A percentile compares a stretch with the other conserved stretches of the same genome.
phyloP scores from a whole-genome alignment of 768 basidiomycete genomes.

The Podaxis sp. region DNA sequence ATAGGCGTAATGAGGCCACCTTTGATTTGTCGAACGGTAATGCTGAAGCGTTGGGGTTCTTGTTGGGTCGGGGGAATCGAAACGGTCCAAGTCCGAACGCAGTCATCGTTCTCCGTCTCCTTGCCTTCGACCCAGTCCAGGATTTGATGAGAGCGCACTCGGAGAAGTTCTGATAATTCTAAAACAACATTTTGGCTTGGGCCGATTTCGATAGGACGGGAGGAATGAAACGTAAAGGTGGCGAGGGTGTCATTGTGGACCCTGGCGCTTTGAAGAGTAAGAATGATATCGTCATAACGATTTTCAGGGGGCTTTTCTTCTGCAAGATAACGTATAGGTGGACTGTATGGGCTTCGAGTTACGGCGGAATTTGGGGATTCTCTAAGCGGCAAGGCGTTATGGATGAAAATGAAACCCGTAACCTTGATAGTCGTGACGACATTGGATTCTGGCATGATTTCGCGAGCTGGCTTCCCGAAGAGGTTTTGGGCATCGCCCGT shows the following conservation, averaged over 20 bases:
- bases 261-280: conserved; percentile 35
- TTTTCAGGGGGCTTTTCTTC: conserved; percentile 36
- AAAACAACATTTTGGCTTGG: conserved; percentile 57
- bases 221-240: conserved; percentile 50
- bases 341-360: conserved; percentile 52
- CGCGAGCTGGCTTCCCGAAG: conserved; percentile 45
- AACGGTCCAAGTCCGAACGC: conserved; percentile 66
- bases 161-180: conserved; percentile 52
- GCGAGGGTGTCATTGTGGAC: conserved; percentile 48
- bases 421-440: conserved; percentile 46
- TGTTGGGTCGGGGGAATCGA: conserved; percentile 32
- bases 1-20: conserved; percentile 56
- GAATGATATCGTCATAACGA: conserved; percentile 18
- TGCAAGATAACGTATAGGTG: conserved; percentile 52
- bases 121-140: conserved; percentile 48
- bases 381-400: conserved; percentile 54
- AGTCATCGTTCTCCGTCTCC: conserved; percentile 56
- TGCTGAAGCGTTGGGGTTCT: conserved; percentile 4
- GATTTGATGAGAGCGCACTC: conserved; percentile 35
- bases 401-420: conserved; percentile 54
- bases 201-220: conserved; percentile 31
- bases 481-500: conserved; percentile 56
- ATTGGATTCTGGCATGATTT: conserved; percentile 56
- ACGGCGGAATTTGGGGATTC: conserved; percentile 22
- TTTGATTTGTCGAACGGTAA: conserved; percentile 44